Evolutionary conservation across 2,329 filamentous ascomycete genomes (phyloP), one percentile per base, ranked within the genome.

Genomic region (Phoma sp.): DNA sequence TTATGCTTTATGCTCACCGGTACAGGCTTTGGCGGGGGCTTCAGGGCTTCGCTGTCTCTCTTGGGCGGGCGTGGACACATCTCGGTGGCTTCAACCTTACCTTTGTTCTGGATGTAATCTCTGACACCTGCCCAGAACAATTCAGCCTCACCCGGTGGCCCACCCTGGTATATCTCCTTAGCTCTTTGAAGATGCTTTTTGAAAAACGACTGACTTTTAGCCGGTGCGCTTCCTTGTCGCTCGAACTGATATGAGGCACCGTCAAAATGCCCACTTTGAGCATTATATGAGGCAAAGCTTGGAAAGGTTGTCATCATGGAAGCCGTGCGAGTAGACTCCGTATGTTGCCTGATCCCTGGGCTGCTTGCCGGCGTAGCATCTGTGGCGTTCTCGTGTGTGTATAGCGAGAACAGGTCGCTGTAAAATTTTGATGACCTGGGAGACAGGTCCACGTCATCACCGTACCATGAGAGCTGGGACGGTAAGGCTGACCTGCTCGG

Each of bases 101-200:
- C 27, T 9, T 50, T 58, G 40, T 48, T 54, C 14, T 59, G 61
- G 2, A 58, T 53, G 30, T 42, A 40, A 30, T 38, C 41, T 42
- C 56, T 57, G 7, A 66, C 56, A 10, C 53, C 55, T 40, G 48
- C 54, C 65, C 64, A 67, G 11, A 67, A 38, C 14, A 64, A 52
- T 23, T 69, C 61, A 4, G 63, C 62, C 58, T 72, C 69, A n/a
- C 66, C 66, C 46, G 64, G 33, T 11, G 66, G 67, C 0, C 67
- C 65, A 14, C 43, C 29, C 9, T 54, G 24, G 37, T 70, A 70
- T 22, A 70, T 66, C 2, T 57, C 54, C 41, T 57, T 65, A 9
- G 58, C 60, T 5, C 42, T 45, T 22, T 50, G 56, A 29, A 54
- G 61, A 14, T 45, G 32, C 22, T 45, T 42, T n/a, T 23, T 55